Conservation (phyloP, 371 early-diverging fungal genomes). For the Saksenaea oblongispora region DNA sequence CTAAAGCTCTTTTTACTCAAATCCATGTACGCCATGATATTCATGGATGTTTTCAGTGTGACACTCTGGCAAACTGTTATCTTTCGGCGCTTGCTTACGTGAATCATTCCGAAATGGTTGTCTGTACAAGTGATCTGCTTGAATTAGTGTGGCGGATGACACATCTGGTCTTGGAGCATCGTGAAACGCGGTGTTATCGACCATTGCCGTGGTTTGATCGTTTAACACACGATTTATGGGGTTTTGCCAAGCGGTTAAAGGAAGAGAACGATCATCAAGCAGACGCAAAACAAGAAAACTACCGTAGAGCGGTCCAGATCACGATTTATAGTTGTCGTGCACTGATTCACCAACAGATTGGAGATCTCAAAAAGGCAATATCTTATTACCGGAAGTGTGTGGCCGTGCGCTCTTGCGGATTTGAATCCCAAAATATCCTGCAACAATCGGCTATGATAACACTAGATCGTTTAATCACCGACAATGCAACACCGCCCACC, state of each 20-base stretch:
- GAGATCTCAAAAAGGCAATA: constrained; percentile 27
- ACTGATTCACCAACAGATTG: constrained; percentile 31
- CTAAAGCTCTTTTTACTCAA: constrained; percentile 4
- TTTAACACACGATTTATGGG: constrained; percentile 28
- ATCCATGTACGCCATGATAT: constrained; percentile 24
- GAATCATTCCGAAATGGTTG: constrained; percentile 14
- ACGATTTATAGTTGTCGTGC: constrained; percentile 46
- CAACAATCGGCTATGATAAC: constrained; percentile 20
- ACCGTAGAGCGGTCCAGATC: constrained; percentile 40
- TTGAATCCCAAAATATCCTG: constrained; percentile 23
- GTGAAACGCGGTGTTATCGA: constrained; percentile 12
- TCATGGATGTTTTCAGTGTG: constrained; percentile 21
- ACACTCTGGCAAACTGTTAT: constrained; percentile 19
- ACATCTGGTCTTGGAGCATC: constrained; percentile 31
- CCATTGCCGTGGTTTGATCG: constrained; percentile 28
- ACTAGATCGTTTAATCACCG: constrained; percentile 22
- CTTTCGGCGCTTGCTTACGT: constrained; percentile 15
- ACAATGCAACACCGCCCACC: neutral
- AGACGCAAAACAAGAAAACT: constrained; percentile 16
- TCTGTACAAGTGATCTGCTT: constrained; percentile 25
- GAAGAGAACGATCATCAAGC: constrained; percentile 22
- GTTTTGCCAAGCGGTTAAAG: constrained; percentile 39
- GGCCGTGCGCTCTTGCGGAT: constrained; percentile 22
- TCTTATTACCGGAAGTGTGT: constrained; percentile 32
- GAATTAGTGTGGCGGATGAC: constrained; percentile 33